Evolutionary conservation across 2,329 filamentous ascomycete genomes (phyloP).

Genomic region (Microsporum ferrugineum): DNA sequence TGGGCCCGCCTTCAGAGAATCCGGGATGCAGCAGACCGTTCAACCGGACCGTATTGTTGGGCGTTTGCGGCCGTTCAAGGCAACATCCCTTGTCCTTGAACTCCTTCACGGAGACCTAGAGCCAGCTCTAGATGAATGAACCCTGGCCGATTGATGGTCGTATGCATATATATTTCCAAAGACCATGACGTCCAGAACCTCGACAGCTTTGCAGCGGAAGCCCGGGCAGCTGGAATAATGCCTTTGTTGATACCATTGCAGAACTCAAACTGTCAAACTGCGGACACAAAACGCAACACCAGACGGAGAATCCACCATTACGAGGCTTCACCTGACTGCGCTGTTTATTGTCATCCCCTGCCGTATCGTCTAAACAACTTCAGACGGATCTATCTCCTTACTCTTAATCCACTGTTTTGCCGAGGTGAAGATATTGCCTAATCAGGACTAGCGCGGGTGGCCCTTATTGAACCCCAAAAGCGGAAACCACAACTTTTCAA

Average conservation of each 20-base stretch:
- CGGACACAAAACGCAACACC: not conserved
- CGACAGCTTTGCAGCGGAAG: not conserved
- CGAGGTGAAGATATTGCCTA: not conserved
- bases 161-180: not conserved
- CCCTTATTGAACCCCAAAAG: conserved; percentile 13
- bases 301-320: not conserved
- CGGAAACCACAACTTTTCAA: conserved; percentile 4
- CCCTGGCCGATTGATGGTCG: not conserved
- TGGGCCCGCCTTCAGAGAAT: not conserved
- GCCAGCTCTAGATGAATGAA: not conserved
- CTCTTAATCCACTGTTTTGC: not conserved
- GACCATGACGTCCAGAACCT: not conserved
- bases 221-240: not conserved
- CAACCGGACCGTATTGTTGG: not conserved
- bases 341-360: not conserved
- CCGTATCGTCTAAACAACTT: not conserved
- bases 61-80: not conserved
- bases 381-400: not conserved
- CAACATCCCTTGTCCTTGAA: not conserved
- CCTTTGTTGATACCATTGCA: not conserved
- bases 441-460: conserved; percentile 4
- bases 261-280: not conserved
- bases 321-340: not conserved
- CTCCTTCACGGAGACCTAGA: not conserved
- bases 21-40: not conserved